Evolutionary conservation across 805 yeast genomes (phyloP).

Genomic region (Starmerella gropengiesseri): DNA sequence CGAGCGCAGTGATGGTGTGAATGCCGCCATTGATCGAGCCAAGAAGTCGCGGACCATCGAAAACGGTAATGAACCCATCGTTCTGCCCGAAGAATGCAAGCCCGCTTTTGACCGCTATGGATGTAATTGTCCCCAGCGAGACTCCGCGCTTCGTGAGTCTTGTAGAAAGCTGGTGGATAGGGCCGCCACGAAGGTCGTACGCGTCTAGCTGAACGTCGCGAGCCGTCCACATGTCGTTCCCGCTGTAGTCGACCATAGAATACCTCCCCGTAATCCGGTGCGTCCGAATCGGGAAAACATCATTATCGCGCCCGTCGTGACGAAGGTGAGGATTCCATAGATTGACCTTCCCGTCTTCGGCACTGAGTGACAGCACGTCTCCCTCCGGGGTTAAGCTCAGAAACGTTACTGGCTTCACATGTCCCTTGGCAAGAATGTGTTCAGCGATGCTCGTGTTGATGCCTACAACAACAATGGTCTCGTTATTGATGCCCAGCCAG

Average conservation of each 20-base stretch:
- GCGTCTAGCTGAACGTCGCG: slow-evolving; percentile 27
- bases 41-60: slow-evolving; percentile 21
- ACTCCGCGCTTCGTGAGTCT: slow-evolving; percentile 17
- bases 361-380: slow-evolving; percentile 26
- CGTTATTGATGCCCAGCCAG: slow-evolving; percentile 16
- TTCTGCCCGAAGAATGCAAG: slow-evolving; percentile 33
- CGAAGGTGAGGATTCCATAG: slow-evolving; percentile 26
- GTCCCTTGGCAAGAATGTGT: slow-evolving; percentile 9
- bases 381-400: slow-evolving; percentile 4
- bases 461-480: slow-evolving; percentile 1
- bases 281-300: slow-evolving; percentile 21
- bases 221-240: slow-evolving; percentile 29
- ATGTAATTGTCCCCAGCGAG: slow-evolving; percentile 16
- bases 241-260: slow-evolving; percentile 6
- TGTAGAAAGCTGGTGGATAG: slow-evolving; percentile 16
- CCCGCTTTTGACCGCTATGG: slow-evolving; percentile 24
- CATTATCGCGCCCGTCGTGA: not conserved
- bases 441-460: not conserved
- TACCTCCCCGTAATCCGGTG: slow-evolving; percentile 4
- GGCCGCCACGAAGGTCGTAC: slow-evolving; percentile 24
- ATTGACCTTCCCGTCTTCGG: slow-evolving; percentile 30
- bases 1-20: slow-evolving; percentile 28
- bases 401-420: slow-evolving; percentile 14
- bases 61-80: slow-evolving; percentile 31
- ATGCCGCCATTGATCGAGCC: slow-evolving; percentile 28